Percentiles rank a stretch among this genome's conserved stretches.
Conservation (phyloP, 352 stramenopile genomes). For the Phytophthora tubulina region DNA sequence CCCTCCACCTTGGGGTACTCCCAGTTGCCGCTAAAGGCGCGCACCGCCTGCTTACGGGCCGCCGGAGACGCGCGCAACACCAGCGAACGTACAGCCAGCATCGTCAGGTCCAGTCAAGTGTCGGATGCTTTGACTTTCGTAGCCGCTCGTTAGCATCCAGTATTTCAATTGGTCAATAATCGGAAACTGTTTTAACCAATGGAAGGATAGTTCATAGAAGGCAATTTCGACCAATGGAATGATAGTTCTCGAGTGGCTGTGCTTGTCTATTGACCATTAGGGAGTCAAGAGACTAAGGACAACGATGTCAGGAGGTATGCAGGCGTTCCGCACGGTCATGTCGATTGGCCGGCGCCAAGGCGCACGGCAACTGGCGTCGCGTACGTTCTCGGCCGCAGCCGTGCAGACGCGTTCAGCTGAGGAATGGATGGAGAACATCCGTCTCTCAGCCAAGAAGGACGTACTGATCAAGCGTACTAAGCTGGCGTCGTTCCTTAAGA, state of each 20-base stretch:
- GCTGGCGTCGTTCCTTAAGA: slow-evolving; percentile 86
- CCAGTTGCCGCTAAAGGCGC: slow-evolving; percentile 83
- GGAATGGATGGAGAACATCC: slow-evolving; percentile 88
- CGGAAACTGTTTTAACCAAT: not conserved
- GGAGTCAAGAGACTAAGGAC: not conserved
- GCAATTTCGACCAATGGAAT: not conserved
- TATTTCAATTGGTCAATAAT: not conserved
- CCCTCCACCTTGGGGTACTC: slow-evolving; percentile 86
- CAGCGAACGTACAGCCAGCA: slow-evolving; percentile 43
- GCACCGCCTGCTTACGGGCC: slow-evolving; percentile 32
- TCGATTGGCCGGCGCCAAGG: slow-evolving; percentile 61
- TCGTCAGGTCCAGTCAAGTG: slow-evolving; percentile 29
- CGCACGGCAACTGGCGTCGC: slow-evolving; percentile 40
- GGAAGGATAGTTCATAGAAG: not conserved
- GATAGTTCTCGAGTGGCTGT: slow-evolving; percentile 3
- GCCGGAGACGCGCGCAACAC: slow-evolving; percentile 26
- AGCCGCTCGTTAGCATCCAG: slow-evolving; percentile 21
- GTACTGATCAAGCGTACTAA: slow-evolving; percentile 87
- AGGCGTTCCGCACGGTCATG: slow-evolving; percentile 77
- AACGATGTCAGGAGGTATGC: slow-evolving; percentile 55
- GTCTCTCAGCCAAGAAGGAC: slow-evolving; percentile 74
- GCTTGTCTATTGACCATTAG: slow-evolving; percentile 27
- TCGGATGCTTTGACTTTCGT: not conserved
- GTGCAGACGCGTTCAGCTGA: slow-evolving; percentile 64
- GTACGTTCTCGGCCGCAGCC: slow-evolving; percentile 44